Base-by-base conservation (phyloP, 2,329 filamentous ascomycete species). In the Microcera coccophila region DNA sequence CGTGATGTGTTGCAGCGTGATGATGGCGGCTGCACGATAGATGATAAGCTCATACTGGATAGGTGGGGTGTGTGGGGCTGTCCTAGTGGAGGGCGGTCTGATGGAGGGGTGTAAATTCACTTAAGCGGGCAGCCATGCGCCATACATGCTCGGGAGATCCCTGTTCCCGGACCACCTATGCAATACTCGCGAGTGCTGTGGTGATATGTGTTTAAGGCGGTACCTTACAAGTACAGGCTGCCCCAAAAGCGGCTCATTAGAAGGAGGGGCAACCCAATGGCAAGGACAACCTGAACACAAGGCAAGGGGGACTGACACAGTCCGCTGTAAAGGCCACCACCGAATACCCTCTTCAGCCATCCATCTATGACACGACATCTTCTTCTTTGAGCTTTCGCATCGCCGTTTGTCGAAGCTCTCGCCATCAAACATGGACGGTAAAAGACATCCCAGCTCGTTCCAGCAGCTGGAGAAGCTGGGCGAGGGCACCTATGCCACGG, bases 391-490 rank as follows among this genome's bases (percentile, higher is more conserved):
- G 21, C 18, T 32, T 32, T n/a, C n/a, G 29, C 29, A 32, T 17
- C 29, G 15, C 22, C 7, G 22, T 12, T 26, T 26, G 22, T 12
- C 12, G 22, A 26, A 26, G 22, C 22, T 26, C 22, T 8, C 29
- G 29, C 29, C 29, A 8, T 32, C 29, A 32, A 65, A 47, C 48
- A 97, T 97, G 91, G 91, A 96, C 70, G 87, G 87, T 62, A 87
- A 94, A 67, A 78, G 87, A 61, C 89, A 96, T 62, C 90, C 91
- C 43, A 95, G 87, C 72, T 97, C 91, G 49, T 98, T 98, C 76
- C 91, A 97, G 78, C 93, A 97, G 82, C 80, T 97, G 66, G 93
- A 98, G 71, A 98, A 91, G 85, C 79, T 98, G 54, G 93, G 93
- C 61, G 93, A 98, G 74, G 93, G 93, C 48, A 98, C 93, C 22